These are phyloP conservation scores for Nothophaeocryptopus gaeumannii DNA, from an alignment of 2,329 filamentous ascomycete genomes.

Conservation along the genomic window DNA sequence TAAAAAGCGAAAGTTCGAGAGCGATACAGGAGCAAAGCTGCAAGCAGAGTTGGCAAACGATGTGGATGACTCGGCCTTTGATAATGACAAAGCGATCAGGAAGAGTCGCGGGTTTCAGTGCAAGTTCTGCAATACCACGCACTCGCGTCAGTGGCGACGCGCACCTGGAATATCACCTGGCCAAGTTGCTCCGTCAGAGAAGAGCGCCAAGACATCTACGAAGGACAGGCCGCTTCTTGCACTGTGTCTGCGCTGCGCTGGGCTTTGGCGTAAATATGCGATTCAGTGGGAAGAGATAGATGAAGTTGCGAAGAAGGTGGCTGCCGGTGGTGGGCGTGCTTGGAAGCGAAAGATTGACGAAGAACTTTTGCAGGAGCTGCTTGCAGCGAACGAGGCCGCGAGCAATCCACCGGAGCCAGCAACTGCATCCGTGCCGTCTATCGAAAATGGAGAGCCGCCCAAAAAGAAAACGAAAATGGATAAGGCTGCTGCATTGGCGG, in stretches of 20 bases:
- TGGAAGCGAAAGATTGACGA: constrained; percentile 91
- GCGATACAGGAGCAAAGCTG: constrained; percentile 67
- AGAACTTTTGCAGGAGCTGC: constrained; percentile 76
- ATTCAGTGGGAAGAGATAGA: constrained; percentile 95
- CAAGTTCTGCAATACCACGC: constrained; percentile 82
- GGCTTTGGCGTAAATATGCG: constrained; percentile 92
- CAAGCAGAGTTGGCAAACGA: constrained; percentile 91
- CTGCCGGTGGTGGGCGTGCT: constrained; percentile 74
- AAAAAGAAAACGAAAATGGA: constrained; percentile 61
- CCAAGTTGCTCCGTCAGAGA: constrained; percentile 66
- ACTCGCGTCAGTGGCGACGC: constrained; percentile 85
- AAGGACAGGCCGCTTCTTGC: constrained; percentile 71
- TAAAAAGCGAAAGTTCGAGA: constrained; percentile 71
- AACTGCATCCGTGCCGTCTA: constrained; percentile 20
- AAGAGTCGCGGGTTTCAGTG: constrained; percentile 85
- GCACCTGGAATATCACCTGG: constrained; percentile 75
- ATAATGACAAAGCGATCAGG: constrained; percentile 75
- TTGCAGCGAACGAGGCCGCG: constrained; percentile 58
- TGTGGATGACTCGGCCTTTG: constrained; percentile 92
- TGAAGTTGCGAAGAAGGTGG: constrained; percentile 83
- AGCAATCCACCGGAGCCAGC: constrained; percentile 26
- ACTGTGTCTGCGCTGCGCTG: constrained; percentile 83
- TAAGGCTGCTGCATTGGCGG: constrained; percentile 17
- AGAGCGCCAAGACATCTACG: constrained; percentile 69
- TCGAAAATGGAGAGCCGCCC: constrained; percentile 47